Conservation (phyloP, 345 rosid genomes). For the Eucalyptus pauciflora region DNA sequence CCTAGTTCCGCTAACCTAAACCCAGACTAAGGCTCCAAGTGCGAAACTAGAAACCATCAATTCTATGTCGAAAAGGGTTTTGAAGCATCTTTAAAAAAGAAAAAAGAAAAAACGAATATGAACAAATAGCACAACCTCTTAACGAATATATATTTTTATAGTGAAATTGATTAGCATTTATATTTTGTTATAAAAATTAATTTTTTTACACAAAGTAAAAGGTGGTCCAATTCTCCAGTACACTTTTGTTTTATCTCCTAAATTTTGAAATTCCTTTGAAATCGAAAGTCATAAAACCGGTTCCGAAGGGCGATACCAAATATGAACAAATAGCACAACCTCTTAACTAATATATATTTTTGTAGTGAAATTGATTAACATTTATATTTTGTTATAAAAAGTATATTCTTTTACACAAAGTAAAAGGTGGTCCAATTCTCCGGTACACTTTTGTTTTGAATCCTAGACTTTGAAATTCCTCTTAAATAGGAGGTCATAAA, state of each 20-base stretch:
- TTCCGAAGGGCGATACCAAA: too few relatives aligned
- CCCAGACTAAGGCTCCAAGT: not conserved
- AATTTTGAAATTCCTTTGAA: too few relatives aligned
- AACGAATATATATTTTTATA: not conserved
- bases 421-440: not conserved
- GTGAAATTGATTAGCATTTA: not conserved
- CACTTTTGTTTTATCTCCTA: accelerated
- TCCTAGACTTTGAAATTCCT: not conserved
- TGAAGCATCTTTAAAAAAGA: not conserved
- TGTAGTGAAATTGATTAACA: not conserved
- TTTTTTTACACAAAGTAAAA: not conserved
- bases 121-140: too few relatives aligned
- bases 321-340: accelerated
- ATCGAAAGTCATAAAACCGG: not conserved
- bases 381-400: too few relatives aligned
- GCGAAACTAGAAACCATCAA: not conserved
- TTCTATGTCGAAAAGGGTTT: accelerated
- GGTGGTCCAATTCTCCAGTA: not conserved
- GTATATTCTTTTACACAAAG: accelerated
- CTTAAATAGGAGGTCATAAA: too few relatives aligned
- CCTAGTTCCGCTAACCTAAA: accelerated
- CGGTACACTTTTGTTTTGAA: not conserved
- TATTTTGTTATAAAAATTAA: not conserved
- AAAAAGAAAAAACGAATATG: not conserved
- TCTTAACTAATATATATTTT: too few relatives aligned